Base-by-base conservation (phyloP, 2,329 filamentous ascomycete genomes). In the Teratosphaeria pseudoeucalypti region DNA sequence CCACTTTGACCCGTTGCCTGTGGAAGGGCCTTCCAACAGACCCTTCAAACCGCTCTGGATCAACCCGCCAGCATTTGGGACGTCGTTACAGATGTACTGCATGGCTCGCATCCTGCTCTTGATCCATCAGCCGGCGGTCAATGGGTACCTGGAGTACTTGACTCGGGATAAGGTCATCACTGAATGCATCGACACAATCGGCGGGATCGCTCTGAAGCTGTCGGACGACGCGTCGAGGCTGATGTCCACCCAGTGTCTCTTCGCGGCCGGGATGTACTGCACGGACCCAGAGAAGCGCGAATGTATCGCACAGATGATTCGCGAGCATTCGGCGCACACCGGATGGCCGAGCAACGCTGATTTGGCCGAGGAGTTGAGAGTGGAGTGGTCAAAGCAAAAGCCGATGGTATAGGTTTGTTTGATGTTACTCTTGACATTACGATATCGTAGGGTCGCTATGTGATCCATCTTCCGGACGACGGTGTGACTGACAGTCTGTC, bases 61-160 rank as follows among this genome's bases (percentile, higher is more conserved):
- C 10, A 74, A 81, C 61, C 79, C 79, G 2, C 73, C 78, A 3
- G 70, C 75, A 4, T 67, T 70, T 59, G 74, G 74, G 1, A 76
- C 78, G 12, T 77, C 81, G 0, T 67, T 83, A 6, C 81, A 83
- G 63, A 75, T 78, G 14, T 78, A 81, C 62, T 76, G 77, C 63
- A 79, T 82, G 61, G 80, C 81, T 0, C 74, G 77, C 10, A 80
- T 83, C 52, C 70, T 84, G 0, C 74, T 83, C 1, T 71, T 81
- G 0, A 74, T 83, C 55, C 78, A 83, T 57, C 76, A 80, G 54
- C 81, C 81, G 1, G 78, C 77, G 0, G 71, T 74, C 11, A 78
- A 78, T 1, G 80, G 79, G 0, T 76, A 80, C 54, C 72, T 78
- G 16, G 79, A 79, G 11, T 81, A 79, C 62, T 63, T 76, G 49